Conservation (phyloP, 2,329 filamentous ascomycete genomes). For the Polychaeton citri region DNA sequence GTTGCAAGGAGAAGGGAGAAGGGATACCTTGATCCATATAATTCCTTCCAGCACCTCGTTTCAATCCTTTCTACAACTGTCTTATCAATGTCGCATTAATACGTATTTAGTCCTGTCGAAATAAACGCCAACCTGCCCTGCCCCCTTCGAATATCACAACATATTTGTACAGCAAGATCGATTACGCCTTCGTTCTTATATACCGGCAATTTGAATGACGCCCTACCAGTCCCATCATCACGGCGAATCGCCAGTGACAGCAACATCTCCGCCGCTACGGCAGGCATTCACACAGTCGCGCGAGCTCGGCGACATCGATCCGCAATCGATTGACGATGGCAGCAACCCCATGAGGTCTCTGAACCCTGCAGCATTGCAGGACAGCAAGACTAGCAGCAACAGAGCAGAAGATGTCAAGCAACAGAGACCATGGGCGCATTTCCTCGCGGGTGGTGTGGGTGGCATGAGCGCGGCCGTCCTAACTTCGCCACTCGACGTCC, state of each 20-base stretch:
- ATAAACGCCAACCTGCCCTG: no score
- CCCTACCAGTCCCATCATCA: neutral
- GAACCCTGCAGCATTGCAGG: slow-evolving; percentile 1
- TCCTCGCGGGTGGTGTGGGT: slow-evolving; percentile 77
- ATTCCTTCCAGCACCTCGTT: no score
- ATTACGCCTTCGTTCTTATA: no score
- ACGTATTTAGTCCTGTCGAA: no score
- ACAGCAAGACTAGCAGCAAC: slow-evolving; percentile 5
- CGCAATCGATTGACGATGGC: slow-evolving; percentile 7
- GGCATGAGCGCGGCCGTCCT: slow-evolving; percentile 86
- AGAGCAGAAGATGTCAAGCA: slow-evolving; percentile 18
- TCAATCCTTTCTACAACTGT: no score
- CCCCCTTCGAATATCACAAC: no score
- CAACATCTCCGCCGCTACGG: neutral
- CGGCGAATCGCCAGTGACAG: slow-evolving; percentile 1
- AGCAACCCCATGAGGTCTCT: neutral
- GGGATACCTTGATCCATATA: no score
- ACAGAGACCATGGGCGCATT: slow-evolving; percentile 75
- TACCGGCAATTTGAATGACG: neutral
- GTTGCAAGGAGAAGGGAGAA: neutral
- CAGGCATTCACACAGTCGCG: slow-evolving; percentile 9
- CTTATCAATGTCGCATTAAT: no score
- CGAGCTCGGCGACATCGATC: slow-evolving; percentile 16
- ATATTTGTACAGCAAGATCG: no score
- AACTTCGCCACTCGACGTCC: slow-evolving; percentile 86